Percentiles rank a stretch among this genome's conserved stretches.
These are phyloP conservation scores for Talaromyces amestolkiae DNA, from an alignment of 2,329 filamentous ascomycete species.

Conservation along the genomic window DNA sequence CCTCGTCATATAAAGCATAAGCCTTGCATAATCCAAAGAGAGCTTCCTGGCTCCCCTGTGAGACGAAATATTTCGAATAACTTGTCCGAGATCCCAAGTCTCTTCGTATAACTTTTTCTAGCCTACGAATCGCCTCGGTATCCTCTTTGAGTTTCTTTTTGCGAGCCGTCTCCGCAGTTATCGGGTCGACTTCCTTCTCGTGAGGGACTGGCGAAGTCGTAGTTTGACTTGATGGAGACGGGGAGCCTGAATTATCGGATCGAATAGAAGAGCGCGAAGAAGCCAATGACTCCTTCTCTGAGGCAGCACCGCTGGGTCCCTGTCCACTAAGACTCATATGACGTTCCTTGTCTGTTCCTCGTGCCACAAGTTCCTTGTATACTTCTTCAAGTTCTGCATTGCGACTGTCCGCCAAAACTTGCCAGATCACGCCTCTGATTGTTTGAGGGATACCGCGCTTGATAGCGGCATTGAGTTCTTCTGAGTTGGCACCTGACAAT, in stretches of 20 bases:
- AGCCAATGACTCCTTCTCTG: slow-evolving; percentile 61
- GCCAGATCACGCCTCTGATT: slow-evolving; percentile 98
- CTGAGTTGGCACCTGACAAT: slow-evolving; percentile 80
- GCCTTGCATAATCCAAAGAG: slow-evolving; percentile 96
- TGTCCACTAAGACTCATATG: slow-evolving; percentile 54
- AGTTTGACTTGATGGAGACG: slow-evolving; percentile 56
- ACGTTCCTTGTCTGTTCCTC: slow-evolving; percentile 78
- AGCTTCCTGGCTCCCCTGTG: slow-evolving; percentile 86
- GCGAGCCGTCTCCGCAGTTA: slow-evolving; percentile 62
- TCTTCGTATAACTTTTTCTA: slow-evolving; percentile 88
- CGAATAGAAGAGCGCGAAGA: slow-evolving; percentile 85
- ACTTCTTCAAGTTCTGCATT: slow-evolving; percentile 82
- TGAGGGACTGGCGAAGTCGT: slow-evolving; percentile 54
- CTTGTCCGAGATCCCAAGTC: slow-evolving; percentile 91
- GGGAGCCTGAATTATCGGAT: slow-evolving; percentile 68
- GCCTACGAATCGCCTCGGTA: slow-evolving; percentile 66
- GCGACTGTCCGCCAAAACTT: slow-evolving; percentile 92
- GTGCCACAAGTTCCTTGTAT: slow-evolving; percentile 77
- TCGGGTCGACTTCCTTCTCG: slow-evolving; percentile 65
- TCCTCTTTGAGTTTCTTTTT: slow-evolving; percentile 80
- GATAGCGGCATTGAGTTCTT: slow-evolving; percentile 87
- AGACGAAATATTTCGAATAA: slow-evolving; percentile 92
- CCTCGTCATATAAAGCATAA: slow-evolving; percentile 92
- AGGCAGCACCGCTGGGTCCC: slow-evolving; percentile 52
- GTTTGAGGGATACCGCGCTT: slow-evolving; percentile 90